Percentiles rank a stretch among this genome's conserved stretches.
Conservation (phyloP, 768 basidiomycete genomes). For the Tulasnella sp. region DNA sequence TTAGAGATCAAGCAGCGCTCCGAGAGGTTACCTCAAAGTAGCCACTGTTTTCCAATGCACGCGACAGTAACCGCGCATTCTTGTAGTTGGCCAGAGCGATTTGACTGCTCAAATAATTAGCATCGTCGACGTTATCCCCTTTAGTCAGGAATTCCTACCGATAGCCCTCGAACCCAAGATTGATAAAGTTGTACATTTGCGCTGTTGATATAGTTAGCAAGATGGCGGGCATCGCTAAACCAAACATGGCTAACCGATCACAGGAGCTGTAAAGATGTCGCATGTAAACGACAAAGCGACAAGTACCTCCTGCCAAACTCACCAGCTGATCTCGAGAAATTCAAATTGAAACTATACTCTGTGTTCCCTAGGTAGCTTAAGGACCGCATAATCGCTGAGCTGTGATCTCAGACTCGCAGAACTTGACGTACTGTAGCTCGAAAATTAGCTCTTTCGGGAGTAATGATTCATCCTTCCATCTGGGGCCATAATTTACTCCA, state of each 20-base stretch:
- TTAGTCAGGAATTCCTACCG: constrained; percentile 17
- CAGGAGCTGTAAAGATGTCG: constrained; percentile 16
- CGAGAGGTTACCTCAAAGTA: constrained; percentile 29
- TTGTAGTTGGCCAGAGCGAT: constrained; percentile 38
- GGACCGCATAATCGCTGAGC: neutral
- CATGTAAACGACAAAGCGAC: neutral
- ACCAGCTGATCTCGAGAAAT: constrained; percentile 48
- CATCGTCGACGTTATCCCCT: constrained; percentile 27
- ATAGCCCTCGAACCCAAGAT: constrained; percentile 40
- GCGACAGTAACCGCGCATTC: constrained; percentile 53
- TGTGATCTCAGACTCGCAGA: neutral
- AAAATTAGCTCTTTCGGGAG: constrained; percentile 62
- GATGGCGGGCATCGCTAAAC: too few species aligned
- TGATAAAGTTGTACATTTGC: constrained; percentile 40
- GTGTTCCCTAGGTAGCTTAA: too few species aligned
- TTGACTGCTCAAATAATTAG: constrained; percentile 21
- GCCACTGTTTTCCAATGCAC: constrained; percentile 46
- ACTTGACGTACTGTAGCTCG: constrained; percentile 35
- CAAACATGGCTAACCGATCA: too few species aligned
- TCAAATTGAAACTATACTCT: constrained; percentile 65
- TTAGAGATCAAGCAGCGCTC: neutral
- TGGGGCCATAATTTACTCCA: constrained; percentile 26
- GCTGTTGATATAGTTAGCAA: constrained; percentile 12
- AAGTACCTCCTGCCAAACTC: constrained; percentile 36
- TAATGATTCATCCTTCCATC: constrained; percentile 43